phyloP scores from a whole-genome alignment of 805 yeast genomes.

The Yarrowia yakushimensis region DNA sequence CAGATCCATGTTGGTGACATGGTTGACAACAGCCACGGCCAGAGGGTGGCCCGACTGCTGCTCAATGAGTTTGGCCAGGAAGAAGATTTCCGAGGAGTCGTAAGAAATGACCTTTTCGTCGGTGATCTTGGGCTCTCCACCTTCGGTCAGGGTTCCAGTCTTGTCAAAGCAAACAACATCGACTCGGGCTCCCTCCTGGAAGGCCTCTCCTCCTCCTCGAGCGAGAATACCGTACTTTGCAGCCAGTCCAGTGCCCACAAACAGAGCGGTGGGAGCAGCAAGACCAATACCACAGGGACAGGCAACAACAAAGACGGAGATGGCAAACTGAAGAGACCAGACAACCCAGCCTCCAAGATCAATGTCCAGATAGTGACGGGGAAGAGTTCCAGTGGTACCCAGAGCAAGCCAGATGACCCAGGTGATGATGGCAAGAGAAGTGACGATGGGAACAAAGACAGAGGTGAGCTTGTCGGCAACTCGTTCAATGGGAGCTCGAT shows the following conservation, averaged over 20 bases:
- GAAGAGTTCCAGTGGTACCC: conserved; percentile 54
- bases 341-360: conserved; percentile 72
- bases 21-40: conserved; percentile 53
- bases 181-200: conserved; percentile 67
- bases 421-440: conserved; percentile 54
- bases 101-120: conserved; percentile 35
- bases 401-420: conserved; percentile 68
- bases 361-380: conserved; percentile 53
- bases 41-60: conserved; percentile 65
- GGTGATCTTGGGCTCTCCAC: conserved; percentile 57
- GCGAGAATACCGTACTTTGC: conserved; percentile 74
- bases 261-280: conserved; percentile 81
- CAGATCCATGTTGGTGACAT: conserved; percentile 31
- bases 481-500: conserved; percentile 70
- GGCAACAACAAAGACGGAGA: conserved; percentile 76
- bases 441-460: conserved; percentile 68
- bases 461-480: conserved; percentile 67
- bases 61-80: conserved; percentile 55
- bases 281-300: conserved; percentile 85
- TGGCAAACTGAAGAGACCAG: conserved; percentile 75
- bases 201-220: conserved; percentile 78
- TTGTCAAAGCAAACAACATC: conserved; percentile 71
- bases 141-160: conserved; percentile 69
- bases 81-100: neutral
- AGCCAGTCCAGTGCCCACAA: conserved; percentile 75